Base-by-base conservation (phyloP, 345 rosid species). In the Murraya koenigii region DNA sequence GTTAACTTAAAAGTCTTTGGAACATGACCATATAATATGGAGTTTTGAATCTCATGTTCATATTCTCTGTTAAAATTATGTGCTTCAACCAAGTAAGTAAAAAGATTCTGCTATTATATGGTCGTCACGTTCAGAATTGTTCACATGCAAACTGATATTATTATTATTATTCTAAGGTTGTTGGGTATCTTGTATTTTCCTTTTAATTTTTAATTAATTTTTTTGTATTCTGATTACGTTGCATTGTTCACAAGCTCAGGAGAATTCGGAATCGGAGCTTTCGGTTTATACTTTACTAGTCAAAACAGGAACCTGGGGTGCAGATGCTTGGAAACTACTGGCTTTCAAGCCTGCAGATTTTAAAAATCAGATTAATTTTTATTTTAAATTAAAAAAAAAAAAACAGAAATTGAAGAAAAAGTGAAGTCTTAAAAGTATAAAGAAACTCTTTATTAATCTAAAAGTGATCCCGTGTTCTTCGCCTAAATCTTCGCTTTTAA, bases 401-500 rank as follows among this genome's bases (percentile, higher is more conserved):
- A 13, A 63, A 52, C 23, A 47, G 55, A 54, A 77, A 41, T n/a
- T 1, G 32, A 52, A n/a, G 15, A 20, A 74, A 81, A 77, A 69
- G 75, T 36, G 30, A 66, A 26, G 11, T 10, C 19, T 68, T 26
- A 56, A 49, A 79, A 39, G 32, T 41, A 33, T 22, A 66, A 77
- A 71, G 75, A 52, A 63, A 61, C 8, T 47, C 11, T 76, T 82
- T 78, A 20, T 17, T 72, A 78, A 80, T 78, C 64, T 30, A 49
- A 60, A 80, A 63, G 64, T 76, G 66, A 77, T 74, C 61, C 84
- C 84, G 67, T 67, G 81, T 61, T 83, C 68, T 66, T 74, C 81
- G 81, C 86, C 88, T 77, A 77, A 79, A 77, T 81, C 75, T 71
- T 32, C 78, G 80, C 78, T 33, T 60, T 60, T 74, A 63, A 28